Evolutionary conservation across 1,139 yeast genomes (phyloP), one percentile per base, ranked within the genome.

Genomic region (Pichia sp.): DNA sequence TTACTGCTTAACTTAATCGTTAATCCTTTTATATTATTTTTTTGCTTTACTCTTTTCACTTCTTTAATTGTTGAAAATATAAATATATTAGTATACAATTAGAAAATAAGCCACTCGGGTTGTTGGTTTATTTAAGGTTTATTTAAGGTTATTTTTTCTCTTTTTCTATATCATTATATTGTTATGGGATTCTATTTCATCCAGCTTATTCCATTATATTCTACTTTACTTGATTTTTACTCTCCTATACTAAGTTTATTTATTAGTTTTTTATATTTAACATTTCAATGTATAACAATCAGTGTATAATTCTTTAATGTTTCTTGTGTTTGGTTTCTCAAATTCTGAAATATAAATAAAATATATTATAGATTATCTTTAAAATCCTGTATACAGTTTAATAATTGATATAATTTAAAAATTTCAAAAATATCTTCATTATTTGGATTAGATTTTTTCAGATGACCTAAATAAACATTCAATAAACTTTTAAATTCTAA

Each of bases 401-500:
- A 55, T 20, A 69, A 57, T 28, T 66, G 62, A 49, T 67, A 69
- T 25, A 70, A 60, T 22, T 68, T 67, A 31, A 70, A 53, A 25
- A 69, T 51, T 41, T 65, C 64, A 36, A 66, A 59, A 16, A 64
- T 43, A n/a, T 61, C 60, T 5, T 52, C 50, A 29, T 54, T 46
- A 42, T 41, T 16, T 42, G 49, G 34, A 12, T 37, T 47, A 7
- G 29, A 29, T n/a, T 41, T 49, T 51, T 60, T 49, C n/a, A 51
- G 38, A 33, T 46, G 38, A 9, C 39, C 51, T 30, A 68, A 46
- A 37, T 66, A 59, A 45, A 64, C 69, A 43, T 71, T 73, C 39
- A 78, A 54, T 43, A 72, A 68, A 30, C 73, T 69, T 48, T 65
- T 65, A 57, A 71, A 76, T 53, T 77, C 82, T 45, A 70, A 64